Base-by-base conservation (phyloP, 495 filamentous ascomycete genomes). In the Aspergillus asperescens region DNA sequence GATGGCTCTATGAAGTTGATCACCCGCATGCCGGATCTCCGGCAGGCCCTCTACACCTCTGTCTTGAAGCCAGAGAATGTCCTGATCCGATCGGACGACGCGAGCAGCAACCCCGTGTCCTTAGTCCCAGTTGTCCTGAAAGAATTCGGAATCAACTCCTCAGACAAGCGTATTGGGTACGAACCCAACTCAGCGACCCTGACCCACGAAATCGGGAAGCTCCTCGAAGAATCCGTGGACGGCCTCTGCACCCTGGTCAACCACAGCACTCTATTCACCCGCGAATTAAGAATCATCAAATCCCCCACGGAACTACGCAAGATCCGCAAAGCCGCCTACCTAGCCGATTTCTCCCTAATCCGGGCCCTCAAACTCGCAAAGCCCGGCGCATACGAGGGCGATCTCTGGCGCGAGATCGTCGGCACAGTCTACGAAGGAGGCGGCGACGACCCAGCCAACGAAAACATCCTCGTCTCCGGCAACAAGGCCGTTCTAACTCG, bases 401-500 rank as follows among this genome's bases (percentile, higher is more conserved):
- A 63, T 10, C 34, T 63, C 4, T 63, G 58, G 61, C 50, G 57
- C 1, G 60, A 63, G 44, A 58, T 63, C 34, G 42, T 49, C 3
- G 58, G 58, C 0, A 58, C 58, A 1, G 61, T 63, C 22, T 63
- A 63, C 25, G 58, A 63, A 22, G 58, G 58, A 13, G 58, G 61
- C 10, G 58, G 58, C 19, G 58, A 63, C 32, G 58, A 63, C 48
- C 61, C 61, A 16, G 58, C 61, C 10, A 63, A 63, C 22, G 58
- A 63, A 31, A 63, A 63, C 38, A 63, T 63, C 27, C 51, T 63
- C n/a, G 58, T 63, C 7, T 63, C 58, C 2, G 61, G 61, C 9
- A 63, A 63, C 39, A 60, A 63, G 48, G 61, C 61, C 0, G 58
- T 63, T n/a, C 52, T 63, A 1, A 63, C 61, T 20, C 58, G 58